These are phyloP conservation scores for Boehmeria nivea DNA, from an alignment of 306 rosid genomes.

Conservation along the genomic window DNA sequence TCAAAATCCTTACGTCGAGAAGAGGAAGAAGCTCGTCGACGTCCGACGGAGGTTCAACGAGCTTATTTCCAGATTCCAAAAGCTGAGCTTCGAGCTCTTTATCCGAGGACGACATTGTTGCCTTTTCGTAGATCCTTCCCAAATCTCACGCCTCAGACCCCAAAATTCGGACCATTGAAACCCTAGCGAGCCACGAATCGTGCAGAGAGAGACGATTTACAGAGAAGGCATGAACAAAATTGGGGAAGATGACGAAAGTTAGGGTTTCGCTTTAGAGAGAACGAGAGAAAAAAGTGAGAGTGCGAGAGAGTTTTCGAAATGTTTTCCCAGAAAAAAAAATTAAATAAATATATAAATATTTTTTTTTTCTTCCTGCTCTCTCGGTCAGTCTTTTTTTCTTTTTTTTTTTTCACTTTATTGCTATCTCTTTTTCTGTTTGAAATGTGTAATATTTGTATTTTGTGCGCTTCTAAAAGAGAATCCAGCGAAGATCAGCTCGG, in stretches of 20 bases:
- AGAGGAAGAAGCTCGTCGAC: slow-evolving; percentile 65
- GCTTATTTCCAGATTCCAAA: slow-evolving; percentile 62
- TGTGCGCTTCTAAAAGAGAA: too few species aligned
- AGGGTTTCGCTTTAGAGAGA: slow-evolving; percentile 45
- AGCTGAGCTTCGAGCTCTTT: slow-evolving; percentile 58
- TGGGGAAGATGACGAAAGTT: slow-evolving; percentile 24
- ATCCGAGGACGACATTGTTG: slow-evolving; percentile 52
- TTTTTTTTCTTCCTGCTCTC: background rate
- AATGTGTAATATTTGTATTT: slow-evolving; percentile 5
- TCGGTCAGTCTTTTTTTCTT: background rate
- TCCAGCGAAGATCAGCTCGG: slow-evolving; percentile 40
- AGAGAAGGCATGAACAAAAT: background rate
- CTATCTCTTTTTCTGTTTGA: background rate
- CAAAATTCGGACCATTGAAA: slow-evolving; percentile 46
- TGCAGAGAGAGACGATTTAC: slow-evolving; percentile 9
- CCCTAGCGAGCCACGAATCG: slow-evolving; percentile 24
- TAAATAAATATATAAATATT: slow-evolving; percentile 6
- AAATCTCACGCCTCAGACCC: slow-evolving; percentile 15
- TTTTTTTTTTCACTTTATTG: background rate
- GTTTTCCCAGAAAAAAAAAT: slow-evolving; percentile 7
- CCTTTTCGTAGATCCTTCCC: slow-evolving; percentile 40
- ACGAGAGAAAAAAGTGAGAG: background rate
- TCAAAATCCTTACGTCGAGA: slow-evolving; percentile 51
- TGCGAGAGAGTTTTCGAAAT: slow-evolving; percentile 10
- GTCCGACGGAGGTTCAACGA: slow-evolving; percentile 62